Percentiles rank a stretch among this genome's conserved stretches.
These are phyloP conservation scores for Thelephora terrestris DNA, from an alignment of 1,284 basidiomycete genomes.

Conservation along the genomic window DNA sequence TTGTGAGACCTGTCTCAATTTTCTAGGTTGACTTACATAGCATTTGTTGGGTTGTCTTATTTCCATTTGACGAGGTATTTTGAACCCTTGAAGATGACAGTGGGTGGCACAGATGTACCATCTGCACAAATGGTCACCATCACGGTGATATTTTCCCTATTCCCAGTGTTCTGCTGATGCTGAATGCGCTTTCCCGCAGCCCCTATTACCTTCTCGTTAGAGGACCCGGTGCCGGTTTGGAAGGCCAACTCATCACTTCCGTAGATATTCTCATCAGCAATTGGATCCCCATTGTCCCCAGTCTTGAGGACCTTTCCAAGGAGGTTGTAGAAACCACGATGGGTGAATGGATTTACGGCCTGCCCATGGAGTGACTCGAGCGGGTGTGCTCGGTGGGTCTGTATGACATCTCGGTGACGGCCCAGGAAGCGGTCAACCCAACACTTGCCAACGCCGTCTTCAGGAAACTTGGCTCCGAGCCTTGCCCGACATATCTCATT, in stretches of 20 bases:
- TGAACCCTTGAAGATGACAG: slow-evolving; percentile 28
- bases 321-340: slow-evolving; percentile 22
- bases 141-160: slow-evolving; percentile 27
- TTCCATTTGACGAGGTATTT: slow-evolving; percentile 22
- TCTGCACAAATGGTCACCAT: slow-evolving; percentile 27
- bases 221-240: slow-evolving; percentile 9
- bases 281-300: no score
- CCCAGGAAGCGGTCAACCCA: slow-evolving; percentile 27
- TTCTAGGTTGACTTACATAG: slow-evolving; percentile 25
- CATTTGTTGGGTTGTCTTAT: slow-evolving; percentile 25
- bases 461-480: slow-evolving; percentile 20
- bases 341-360: slow-evolving; percentile 26
- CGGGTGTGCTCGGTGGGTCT: slow-evolving; percentile 15
- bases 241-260: slow-evolving; percentile 25
- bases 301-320: slow-evolving; percentile 15
- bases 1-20: no score
- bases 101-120: slow-evolving; percentile 18
- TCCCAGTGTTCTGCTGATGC: slow-evolving; percentile 21
- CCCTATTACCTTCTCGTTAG: slow-evolving; percentile 22
- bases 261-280: slow-evolving; percentile 17
- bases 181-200: slow-evolving; percentile 14
- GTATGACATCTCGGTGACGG: slow-evolving; percentile 20
- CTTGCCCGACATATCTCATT: slow-evolving; percentile 20
- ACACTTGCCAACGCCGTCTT: slow-evolving; percentile 22
- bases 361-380: slow-evolving; percentile 24